These are phyloP conservation scores for Dioscorea dumetorum DNA, from an alignment of 106 monocot genomes.

Conservation along the genomic window DNA sequence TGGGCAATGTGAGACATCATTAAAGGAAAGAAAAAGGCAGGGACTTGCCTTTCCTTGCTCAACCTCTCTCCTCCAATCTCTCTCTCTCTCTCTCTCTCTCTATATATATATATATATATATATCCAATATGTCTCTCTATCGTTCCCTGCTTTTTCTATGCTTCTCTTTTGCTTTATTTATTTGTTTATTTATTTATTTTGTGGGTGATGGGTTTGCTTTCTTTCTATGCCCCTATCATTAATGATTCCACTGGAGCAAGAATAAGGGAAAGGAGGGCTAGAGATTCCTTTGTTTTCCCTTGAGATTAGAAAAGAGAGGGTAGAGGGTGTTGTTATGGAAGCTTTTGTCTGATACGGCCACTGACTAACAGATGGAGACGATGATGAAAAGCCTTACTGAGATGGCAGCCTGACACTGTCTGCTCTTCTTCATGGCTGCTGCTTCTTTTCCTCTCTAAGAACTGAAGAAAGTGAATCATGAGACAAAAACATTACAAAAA, in stretches of 20 bases:
- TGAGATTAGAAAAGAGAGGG: neutral
- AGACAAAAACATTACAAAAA: no score
- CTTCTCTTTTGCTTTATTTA: neutral
- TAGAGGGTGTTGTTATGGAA: conserved; percentile 5
- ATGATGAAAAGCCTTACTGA: conserved; percentile 3
- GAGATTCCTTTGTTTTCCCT: conserved; percentile 9
- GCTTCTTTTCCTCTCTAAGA: neutral
- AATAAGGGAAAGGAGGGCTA: conserved; percentile 9
- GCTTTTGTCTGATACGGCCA: conserved; percentile 6
- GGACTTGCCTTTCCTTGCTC: neutral
- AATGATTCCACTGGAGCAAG: conserved; percentile 12
- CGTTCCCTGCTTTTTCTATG: neutral
- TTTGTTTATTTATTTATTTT: neutral
- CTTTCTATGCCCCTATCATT: conserved; percentile 7
- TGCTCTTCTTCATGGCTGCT: conserved; percentile 1
- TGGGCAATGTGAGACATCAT: neutral
- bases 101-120: no score
- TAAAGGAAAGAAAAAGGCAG: neutral
- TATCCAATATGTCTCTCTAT: neutral
- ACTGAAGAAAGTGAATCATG: no score
- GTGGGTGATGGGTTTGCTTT: conserved; percentile 1
- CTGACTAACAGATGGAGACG: conserved; percentile 2
- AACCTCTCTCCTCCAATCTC: neutral
- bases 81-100: neutral
- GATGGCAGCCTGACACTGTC: conserved; percentile 5